These are phyloP conservation scores for Delitschia confertaspora DNA, from an alignment of 495 filamentous ascomycete species.

Conservation along the genomic window DNA sequence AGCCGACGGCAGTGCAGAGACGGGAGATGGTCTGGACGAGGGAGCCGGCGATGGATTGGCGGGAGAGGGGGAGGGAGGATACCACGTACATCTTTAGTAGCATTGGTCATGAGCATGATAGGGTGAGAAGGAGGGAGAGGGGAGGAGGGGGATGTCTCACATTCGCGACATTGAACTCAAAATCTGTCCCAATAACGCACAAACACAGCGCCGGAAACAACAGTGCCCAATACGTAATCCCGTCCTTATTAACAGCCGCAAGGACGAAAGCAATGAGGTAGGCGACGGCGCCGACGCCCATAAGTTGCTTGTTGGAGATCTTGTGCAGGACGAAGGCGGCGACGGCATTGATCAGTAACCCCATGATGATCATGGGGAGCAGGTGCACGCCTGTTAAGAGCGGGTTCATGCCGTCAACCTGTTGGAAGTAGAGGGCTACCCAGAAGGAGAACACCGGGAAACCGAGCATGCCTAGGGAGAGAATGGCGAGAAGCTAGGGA, in stretches of 20 bases:
- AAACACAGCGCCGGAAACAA: constrained; percentile 33
- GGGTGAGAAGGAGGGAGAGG: not conserved
- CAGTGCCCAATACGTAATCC: constrained; percentile 35
- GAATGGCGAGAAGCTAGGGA: constrained; percentile 25
- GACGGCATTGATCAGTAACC: constrained; percentile 33
- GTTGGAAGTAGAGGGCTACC: constrained; percentile 48
- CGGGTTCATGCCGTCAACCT: constrained; percentile 27
- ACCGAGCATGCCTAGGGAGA: constrained; percentile 31
- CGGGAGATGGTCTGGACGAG: constrained; percentile 36
- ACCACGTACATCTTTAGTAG: constrained; percentile 36
- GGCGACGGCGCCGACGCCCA: constrained; percentile 30
- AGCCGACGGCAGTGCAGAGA: constrained; percentile 34
- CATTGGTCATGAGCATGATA: constrained; percentile 4
- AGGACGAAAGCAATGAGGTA: constrained; percentile 34
- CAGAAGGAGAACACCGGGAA: constrained; percentile 41
- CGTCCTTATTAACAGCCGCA: constrained; percentile 27
- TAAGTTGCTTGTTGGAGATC: constrained; percentile 37
- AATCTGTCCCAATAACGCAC: constrained; percentile 35
- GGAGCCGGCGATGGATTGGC: constrained; percentile 36
- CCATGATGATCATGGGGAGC: constrained; percentile 33
- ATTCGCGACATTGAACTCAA: constrained; percentile 54
- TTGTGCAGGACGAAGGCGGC: constrained; percentile 35
- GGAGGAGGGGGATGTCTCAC: constrained; percentile 33
- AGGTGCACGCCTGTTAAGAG: constrained; percentile 33
- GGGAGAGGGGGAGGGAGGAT: constrained; percentile 31